Base-by-base conservation (phyloP, 768 basidiomycete species). In the Panaeolus papilionaceus region DNA sequence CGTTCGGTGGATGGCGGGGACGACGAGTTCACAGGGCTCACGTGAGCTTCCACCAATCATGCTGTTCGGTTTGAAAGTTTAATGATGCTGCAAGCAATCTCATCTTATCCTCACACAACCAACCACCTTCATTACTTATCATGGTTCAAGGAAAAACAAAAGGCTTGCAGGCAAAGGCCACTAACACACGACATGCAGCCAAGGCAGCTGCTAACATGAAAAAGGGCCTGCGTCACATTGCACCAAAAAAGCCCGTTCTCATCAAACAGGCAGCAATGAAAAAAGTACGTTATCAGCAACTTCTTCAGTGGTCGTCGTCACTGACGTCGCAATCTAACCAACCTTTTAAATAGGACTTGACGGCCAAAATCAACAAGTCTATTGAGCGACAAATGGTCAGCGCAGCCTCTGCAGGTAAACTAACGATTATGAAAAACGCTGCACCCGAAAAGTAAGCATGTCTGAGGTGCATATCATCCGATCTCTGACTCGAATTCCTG, bases 141-240 rank as follows among this genome's bases (percentile, higher is more conserved):
- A 94, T 96, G 94, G 92, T 88, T 10, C 95, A 96, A 83, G 94
- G 94, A 66, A 89, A 88, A 71, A 88, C 89, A n/a, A 96, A 95
- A 78, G 90, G 90, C n/a, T 81, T 93, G 8, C 82, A 87, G 69
- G 76, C 76, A 16, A 92, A 90, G 76, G 75, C 82, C 3, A 77
- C 87, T 7, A 85, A 83, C 23, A 77, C 84, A 66, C 83, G 90
- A 39, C 88, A 88, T 63, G 85, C 88, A 1, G 80, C 85, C 38
- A 93, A 91, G 75, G 87, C 90, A 3, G 88, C 89, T 1, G 86
- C 91, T 0, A 86, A 86, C 38, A 81, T 86, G 20, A 95, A 92
- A 82, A 96, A 96, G 75, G 95, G 95, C 8, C 86, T 85, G 71
- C 86, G 91, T 51, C 81, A 87, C 44, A 87, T 93, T 66, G 86